phyloP scores from a whole-genome alignment of 2,329 filamentous ascomycete genomes.

The Aspergillus aculeatinus region DNA sequence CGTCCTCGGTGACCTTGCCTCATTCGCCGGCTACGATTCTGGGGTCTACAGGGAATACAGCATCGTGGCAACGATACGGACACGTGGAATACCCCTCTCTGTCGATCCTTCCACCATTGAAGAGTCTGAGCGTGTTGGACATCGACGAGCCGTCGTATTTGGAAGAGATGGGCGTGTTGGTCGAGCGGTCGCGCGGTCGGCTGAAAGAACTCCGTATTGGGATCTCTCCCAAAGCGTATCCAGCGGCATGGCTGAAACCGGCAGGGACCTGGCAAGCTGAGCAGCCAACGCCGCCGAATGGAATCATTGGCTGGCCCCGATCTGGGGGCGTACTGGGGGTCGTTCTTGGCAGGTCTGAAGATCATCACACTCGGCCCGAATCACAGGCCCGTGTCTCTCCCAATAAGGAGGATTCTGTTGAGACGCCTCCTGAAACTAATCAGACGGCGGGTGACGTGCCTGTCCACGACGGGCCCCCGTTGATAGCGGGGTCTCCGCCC shows the following conservation, averaged over 20 bases:
- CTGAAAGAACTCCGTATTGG: constrained; percentile 73
- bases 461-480: not conserved
- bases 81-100: constrained; percentile 77
- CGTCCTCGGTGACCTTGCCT: constrained; percentile 18
- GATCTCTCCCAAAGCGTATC: constrained; percentile 52
- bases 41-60: constrained; percentile 24
- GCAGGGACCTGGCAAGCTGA: constrained; percentile 17
- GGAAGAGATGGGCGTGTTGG: constrained; percentile 76
- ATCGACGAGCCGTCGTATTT: constrained; percentile 81
- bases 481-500: not conserved
- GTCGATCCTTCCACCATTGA: constrained; percentile 71
- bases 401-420: constrained; percentile 4
- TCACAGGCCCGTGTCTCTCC: not conserved
- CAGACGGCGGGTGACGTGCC: not conserved
- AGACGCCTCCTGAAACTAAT: not conserved
- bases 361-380: not conserved
- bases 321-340: constrained; percentile 35
- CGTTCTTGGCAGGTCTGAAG: constrained; percentile 20
- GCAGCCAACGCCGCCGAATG: constrained; percentile 12
- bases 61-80: constrained; percentile 53
- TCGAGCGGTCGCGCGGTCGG: constrained; percentile 66
- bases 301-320: constrained; percentile 31
- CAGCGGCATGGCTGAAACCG: constrained; percentile 31
- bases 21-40: constrained; percentile 18
- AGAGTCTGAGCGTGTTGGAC: constrained; percentile 73